phyloP scores from a whole-genome alignment of 1,284 basidiomycete genomes.

The Microbotryum saponariae region DNA sequence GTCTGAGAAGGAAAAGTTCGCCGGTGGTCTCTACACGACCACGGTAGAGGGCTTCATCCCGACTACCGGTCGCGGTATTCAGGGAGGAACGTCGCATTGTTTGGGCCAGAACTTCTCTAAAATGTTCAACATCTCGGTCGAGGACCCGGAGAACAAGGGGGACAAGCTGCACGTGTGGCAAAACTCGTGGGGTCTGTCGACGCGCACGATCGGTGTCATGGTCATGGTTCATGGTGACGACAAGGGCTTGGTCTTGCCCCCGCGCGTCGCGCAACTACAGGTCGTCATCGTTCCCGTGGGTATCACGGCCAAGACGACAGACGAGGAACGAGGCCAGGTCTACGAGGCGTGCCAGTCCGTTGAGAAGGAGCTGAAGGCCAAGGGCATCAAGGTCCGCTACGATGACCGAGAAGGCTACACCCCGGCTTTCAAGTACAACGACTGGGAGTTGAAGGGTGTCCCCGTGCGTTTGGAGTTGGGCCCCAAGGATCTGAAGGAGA shows the following conservation, averaged over 20 bases:
- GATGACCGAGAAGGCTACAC: slow-evolving; percentile 94
- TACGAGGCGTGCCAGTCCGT: slow-evolving; percentile 60
- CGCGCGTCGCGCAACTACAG: slow-evolving; percentile 86
- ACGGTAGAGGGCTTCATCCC: slow-evolving; percentile 98
- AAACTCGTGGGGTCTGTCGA: slow-evolving; percentile 97
- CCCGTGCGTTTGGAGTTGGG: slow-evolving; percentile 95
- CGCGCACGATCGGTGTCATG: slow-evolving; percentile 96
- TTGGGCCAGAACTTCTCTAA: slow-evolving; percentile 97
- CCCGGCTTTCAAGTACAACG: slow-evolving; percentile 98
- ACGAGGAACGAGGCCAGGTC: slow-evolving; percentile 58
- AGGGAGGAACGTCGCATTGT: slow-evolving; percentile 95
- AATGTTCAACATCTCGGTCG: slow-evolving; percentile 98
- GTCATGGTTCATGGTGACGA: slow-evolving; percentile 99
- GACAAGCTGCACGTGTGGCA: slow-evolving; percentile 85
- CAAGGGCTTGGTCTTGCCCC: slow-evolving; percentile 91
- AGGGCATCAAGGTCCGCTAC: slow-evolving; percentile 74
- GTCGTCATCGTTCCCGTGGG: slow-evolving; percentile 89
- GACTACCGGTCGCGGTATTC: slow-evolving; percentile 93
- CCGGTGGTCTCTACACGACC: slow-evolving; percentile 95
- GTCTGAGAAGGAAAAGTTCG: slow-evolving; percentile 99
- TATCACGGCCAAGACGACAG: slow-evolving; percentile 70
- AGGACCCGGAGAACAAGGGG: slow-evolving; percentile 61
- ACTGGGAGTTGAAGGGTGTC: slow-evolving; percentile 99
- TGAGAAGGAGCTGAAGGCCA: slow-evolving; percentile 55
- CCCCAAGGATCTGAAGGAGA: slow-evolving; percentile 80